phyloP scores from a whole-genome alignment of 768 basidiomycete genomes.

The Epithele typhae region DNA sequence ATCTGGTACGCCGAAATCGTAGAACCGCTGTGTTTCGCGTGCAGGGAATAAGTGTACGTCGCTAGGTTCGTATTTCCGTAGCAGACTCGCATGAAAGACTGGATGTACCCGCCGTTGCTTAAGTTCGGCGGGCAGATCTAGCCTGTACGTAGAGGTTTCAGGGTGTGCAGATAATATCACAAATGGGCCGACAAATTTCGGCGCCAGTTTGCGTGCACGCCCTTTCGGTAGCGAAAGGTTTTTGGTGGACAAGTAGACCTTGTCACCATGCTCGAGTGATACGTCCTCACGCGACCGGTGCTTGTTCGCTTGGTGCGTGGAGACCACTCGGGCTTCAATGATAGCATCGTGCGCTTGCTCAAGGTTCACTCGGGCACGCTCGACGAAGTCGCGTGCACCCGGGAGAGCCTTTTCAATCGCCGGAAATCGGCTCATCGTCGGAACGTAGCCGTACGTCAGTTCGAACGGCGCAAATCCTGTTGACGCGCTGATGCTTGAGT shows the following conservation, averaged over 20 bases:
- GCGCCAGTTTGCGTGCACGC: conserved; percentile 31
- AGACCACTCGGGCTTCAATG: conserved; percentile 27
- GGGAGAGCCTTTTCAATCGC: background rate
- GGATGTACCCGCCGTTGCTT: conserved; percentile 21
- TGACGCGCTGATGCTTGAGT: conserved; percentile 23
- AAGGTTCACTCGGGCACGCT: conserved; percentile 22
- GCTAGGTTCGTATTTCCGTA: conserved; percentile 27
- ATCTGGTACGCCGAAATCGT: conserved; percentile 31
- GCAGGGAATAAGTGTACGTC: conserved; percentile 34
- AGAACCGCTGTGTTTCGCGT: conserved; percentile 19
- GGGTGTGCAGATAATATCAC: conserved; percentile 18
- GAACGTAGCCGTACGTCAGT: conserved; percentile 22
- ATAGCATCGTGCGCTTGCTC: conserved; percentile 33
- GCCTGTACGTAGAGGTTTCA: conserved; percentile 23
- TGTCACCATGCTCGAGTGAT: conserved; percentile 17
- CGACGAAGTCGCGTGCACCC: conserved; percentile 24
- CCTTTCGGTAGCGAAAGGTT: conserved; percentile 33
- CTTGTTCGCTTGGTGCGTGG: conserved; percentile 29
- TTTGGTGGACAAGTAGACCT: conserved; percentile 34
- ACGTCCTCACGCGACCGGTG: conserved; percentile 13
- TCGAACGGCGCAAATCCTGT: conserved; percentile 35
- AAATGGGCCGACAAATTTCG: conserved; percentile 37
- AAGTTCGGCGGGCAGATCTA: conserved; percentile 29
- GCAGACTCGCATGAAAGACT: conserved; percentile 31
- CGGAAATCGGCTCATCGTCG: background rate